phyloP scores from a whole-genome alignment of 208 protist genomes.

The Wallacemonas sp. region DNA sequence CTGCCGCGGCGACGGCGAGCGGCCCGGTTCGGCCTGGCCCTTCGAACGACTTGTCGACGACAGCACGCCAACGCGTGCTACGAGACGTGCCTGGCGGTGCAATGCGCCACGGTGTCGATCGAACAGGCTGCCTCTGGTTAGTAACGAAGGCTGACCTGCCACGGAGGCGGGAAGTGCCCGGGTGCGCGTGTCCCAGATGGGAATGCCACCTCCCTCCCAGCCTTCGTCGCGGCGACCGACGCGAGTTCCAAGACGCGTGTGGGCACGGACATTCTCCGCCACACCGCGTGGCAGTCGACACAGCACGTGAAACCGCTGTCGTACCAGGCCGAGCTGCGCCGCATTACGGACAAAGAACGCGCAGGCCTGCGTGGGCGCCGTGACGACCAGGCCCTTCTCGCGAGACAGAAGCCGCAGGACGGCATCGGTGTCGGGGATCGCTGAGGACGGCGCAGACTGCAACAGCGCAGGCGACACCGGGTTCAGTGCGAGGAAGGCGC shows the following conservation, averaged over 20 bases:
- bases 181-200: too few species aligned
- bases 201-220: too few species aligned
- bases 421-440: too few species aligned
- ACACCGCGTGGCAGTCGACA: conserved; percentile 56
- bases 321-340: conserved; percentile 55
- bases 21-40: too few species aligned
- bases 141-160: too few species aligned
- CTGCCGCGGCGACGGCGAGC: too few species aligned
- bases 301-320: conserved; percentile 57
- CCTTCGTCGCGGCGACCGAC: background rate
- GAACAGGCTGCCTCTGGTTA: background rate
- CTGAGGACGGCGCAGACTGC: background rate
- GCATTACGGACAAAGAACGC: conserved; percentile 65
- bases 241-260: background rate
- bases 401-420: conserved; percentile 29
- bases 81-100: background rate
- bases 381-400: conserved; percentile 52
- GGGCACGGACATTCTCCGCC: conserved; percentile 17
- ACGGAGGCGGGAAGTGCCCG: too few species aligned
- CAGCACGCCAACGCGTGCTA: background rate
- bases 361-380: conserved; percentile 33
- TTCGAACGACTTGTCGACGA: too few species aligned
- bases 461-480: conserved; percentile 22
- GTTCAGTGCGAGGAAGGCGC: conserved; percentile 23
- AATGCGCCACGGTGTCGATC: background rate